Conservation (phyloP, 441 rosid genomes). For the Jatropha podagrica region DNA sequence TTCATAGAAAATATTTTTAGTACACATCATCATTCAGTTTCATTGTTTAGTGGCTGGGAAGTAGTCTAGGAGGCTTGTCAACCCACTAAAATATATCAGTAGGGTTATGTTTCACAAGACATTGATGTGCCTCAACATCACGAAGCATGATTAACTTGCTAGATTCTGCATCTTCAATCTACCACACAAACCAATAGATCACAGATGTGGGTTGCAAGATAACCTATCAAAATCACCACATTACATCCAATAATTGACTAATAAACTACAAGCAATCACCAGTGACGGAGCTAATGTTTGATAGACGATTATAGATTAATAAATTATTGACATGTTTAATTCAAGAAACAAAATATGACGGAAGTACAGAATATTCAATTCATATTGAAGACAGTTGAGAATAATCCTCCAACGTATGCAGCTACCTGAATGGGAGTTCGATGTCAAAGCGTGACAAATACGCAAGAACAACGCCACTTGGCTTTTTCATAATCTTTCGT, state of each 20-base stretch:
- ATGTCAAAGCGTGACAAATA: background rate
- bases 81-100: background rate
- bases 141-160: background rate
- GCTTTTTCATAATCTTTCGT: background rate
- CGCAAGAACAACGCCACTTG: background rate
- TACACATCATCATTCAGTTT: background rate
- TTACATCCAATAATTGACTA: background rate
- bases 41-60: background rate
- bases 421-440: background rate
- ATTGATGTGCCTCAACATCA: background rate
- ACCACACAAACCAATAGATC: background rate
- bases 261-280: background rate
- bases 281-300: too few species aligned
- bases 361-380: too few species aligned
- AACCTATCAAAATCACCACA: background rate
- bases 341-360: background rate
- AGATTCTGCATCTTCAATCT: background rate
- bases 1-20: constrained; percentile 7
- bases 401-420: background rate
- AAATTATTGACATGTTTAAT: background rate
- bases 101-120: background rate
- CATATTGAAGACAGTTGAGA: background rate
- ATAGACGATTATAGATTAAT: background rate
- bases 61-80: too few species aligned
- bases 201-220: background rate